phyloP scores from a whole-genome alignment of 1,284 basidiomycete species.

The Tylopilus sp. region DNA sequence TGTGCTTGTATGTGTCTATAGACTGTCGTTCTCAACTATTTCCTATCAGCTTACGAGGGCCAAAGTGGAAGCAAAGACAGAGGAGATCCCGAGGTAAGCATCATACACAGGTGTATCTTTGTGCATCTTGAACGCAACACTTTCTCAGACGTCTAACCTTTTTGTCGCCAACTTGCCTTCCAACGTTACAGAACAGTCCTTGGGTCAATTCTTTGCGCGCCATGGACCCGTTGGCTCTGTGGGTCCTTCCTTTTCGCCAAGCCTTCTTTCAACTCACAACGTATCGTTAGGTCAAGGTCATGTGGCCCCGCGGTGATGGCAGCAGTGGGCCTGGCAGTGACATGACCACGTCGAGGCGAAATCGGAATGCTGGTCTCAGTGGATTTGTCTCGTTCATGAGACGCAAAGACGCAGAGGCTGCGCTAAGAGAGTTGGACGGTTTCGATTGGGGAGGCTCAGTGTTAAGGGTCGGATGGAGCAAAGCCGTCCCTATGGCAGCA shows the following conservation, averaged over 20 bases:
- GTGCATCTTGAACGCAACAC: conserved; percentile 5
- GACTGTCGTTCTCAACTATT: conserved; percentile 1
- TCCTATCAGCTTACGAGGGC: conserved; percentile 65
- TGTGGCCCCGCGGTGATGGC: conserved; percentile 83
- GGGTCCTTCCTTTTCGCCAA: conserved; percentile 19
- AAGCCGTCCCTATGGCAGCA: conserved; percentile 80
- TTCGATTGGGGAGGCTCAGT: conserved; percentile 86
- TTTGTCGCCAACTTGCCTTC: conserved; percentile 89
- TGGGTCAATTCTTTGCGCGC: conserved; percentile 83
- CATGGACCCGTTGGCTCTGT: conserved; percentile 69
- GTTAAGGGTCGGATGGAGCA: conserved; percentile 91
- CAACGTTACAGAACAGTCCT: conserved; percentile 73
- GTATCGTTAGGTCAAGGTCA: conserved; percentile 73
- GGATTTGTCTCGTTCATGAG: conserved; percentile 97
- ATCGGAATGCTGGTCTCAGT: conserved; percentile 69
- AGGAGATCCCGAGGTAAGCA: conserved; percentile 70
- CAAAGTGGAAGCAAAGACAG: conserved; percentile 85
- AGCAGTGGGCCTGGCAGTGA: conserved; percentile 65
- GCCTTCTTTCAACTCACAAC: background rate
- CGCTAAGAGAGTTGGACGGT: conserved; percentile 83
- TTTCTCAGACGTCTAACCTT: conserved; percentile 79
- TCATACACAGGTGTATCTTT: background rate
- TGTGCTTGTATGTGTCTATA: conserved; percentile 19
- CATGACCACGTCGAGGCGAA: conserved; percentile 64
- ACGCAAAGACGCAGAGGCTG: conserved; percentile 82